phyloP scores from a whole-genome alignment of 768 basidiomycete species.

The Russula ochroleuca region DNA sequence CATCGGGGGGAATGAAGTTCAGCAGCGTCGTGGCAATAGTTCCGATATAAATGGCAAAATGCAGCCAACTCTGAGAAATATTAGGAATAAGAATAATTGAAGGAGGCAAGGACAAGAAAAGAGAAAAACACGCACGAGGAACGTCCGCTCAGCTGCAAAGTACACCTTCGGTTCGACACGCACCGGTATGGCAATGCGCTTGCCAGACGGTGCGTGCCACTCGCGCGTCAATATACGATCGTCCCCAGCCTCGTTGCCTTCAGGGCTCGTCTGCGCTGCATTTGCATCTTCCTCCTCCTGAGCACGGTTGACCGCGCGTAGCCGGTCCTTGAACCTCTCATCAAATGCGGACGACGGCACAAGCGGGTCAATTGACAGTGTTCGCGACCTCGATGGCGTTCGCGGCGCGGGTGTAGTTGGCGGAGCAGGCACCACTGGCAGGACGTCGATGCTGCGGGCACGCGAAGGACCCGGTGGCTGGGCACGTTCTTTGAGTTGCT shows the following conservation, averaged over 20 bases:
- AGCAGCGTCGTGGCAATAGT: conserved; percentile 86
- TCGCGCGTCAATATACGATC: conserved; percentile 60
- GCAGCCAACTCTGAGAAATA: conserved; percentile 78
- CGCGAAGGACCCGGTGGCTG: conserved; percentile 32
- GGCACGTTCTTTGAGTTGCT: conserved; percentile 53
- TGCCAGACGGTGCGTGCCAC: conserved; percentile 79
- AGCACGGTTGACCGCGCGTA: conserved; percentile 46
- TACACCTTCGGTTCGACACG: conserved; percentile 97
- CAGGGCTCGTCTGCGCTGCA: conserved; percentile 28
- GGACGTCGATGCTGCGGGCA: conserved; percentile 33
- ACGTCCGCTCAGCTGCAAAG: conserved; percentile 93
- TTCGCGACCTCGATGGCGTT: conserved; percentile 8
- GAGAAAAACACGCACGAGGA: conserved; percentile 73
- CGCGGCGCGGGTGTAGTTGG: conserved; percentile 30
- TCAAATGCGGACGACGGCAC: conserved; percentile 80
- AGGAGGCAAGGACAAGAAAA: neutral
- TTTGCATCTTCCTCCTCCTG: conserved; percentile 33
- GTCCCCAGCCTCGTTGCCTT: conserved; percentile 31
- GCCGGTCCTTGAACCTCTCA: conserved; percentile 68
- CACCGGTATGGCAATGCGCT: conserved; percentile 90
- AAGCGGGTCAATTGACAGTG: conserved; percentile 80
- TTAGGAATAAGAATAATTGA: neutral
- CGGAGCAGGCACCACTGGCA: conserved; percentile 38
- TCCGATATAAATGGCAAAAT: conserved; percentile 81
- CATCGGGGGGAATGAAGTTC: conserved; percentile 74